These are phyloP conservation scores for Marasmius fiardii DNA, from an alignment of 1,284 basidiomycete genomes.

Conservation along the genomic window DNA sequence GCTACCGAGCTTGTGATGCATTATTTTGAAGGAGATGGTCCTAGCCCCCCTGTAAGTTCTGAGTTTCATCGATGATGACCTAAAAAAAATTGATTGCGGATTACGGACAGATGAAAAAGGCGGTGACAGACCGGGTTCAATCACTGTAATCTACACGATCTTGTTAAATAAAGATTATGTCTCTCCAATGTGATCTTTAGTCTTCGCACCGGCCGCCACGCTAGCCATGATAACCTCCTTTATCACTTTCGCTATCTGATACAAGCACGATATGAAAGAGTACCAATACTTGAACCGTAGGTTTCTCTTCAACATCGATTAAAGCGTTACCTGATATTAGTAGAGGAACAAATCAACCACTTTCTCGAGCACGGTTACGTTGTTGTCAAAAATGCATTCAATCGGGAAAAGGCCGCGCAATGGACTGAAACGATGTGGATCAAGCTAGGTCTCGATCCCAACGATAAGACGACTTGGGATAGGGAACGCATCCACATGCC, in stretches of 20 bases:
- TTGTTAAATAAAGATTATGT: neutral
- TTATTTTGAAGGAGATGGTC: constrained; percentile 68
- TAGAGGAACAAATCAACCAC: constrained; percentile 46
- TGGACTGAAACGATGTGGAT: constrained; percentile 50
- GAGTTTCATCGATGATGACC: neutral
- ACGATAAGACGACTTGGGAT: constrained; percentile 52
- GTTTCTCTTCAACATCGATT: neutral
- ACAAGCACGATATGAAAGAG: neutral
- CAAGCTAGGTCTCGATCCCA: constrained; percentile 48
- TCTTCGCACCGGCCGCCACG: neutral
- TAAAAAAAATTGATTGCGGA: constrained; percentile 3
- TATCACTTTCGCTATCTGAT: too few relatives aligned
- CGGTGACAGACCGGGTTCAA: constrained; percentile 28
- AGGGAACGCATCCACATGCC: constrained; percentile 58
- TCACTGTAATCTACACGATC: constrained; percentile 17
- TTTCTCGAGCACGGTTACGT: constrained; percentile 56
- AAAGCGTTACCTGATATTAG: neutral
- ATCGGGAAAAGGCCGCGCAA: constrained; percentile 43
- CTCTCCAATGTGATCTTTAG: neutral
- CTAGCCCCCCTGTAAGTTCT: constrained; percentile 66
- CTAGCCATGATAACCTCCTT: neutral
- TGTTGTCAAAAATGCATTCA: constrained; percentile 51
- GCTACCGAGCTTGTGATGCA: constrained; percentile 68
- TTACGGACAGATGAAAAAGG: constrained; percentile 41
- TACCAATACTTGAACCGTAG: constrained; percentile 12